Conservation (phyloP, 2,329 filamentous ascomycete genomes). For the Dryadomyces sulphureus region DNA sequence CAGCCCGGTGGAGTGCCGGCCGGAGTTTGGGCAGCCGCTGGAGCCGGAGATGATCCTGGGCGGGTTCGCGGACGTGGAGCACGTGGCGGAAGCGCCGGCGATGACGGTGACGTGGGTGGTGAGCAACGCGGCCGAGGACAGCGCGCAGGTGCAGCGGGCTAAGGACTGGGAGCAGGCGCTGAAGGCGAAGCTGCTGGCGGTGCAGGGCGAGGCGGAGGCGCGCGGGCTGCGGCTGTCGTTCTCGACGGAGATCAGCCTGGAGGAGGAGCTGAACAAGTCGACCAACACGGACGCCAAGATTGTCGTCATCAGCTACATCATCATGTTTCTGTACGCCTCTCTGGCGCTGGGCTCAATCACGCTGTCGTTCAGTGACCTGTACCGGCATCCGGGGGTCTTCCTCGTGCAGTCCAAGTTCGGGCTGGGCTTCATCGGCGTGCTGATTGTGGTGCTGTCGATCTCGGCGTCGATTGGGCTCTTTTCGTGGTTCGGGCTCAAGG, state of each 20-base stretch:
- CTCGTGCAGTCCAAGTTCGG: slow-evolving; percentile 95
- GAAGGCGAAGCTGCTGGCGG: slow-evolving; percentile 56
- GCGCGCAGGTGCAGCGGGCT: slow-evolving; percentile 52
- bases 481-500: slow-evolving; percentile 81
- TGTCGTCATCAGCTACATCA: slow-evolving; percentile 86
- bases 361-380: slow-evolving; percentile 58
- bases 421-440: slow-evolving; percentile 81
- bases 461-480: slow-evolving; percentile 90
- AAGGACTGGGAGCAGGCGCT: slow-evolving; percentile 83
- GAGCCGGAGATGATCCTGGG: slow-evolving; percentile 77
- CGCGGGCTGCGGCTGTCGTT: slow-evolving; percentile 82
- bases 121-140: slow-evolving; percentile 67
- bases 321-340: slow-evolving; percentile 98
- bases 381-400: slow-evolving; percentile 69
- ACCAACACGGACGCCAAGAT: slow-evolving; percentile 98
- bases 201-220: slow-evolving; percentile 63
- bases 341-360: slow-evolving; percentile 82
- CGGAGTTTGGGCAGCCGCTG: slow-evolving; percentile 78
- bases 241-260: slow-evolving; percentile 86
- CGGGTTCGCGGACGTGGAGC: slow-evolving; percentile 50
- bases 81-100: slow-evolving; percentile 60
- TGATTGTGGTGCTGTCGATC: slow-evolving; percentile 96
- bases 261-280: slow-evolving; percentile 92
- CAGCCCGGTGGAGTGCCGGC: slow-evolving; percentile 72
- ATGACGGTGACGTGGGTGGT: slow-evolving; percentile 92